These are phyloP conservation scores for Boletus eberwhitei DNA, from an alignment of 768 basidiomycete genomes.

Conservation along the genomic window DNA sequence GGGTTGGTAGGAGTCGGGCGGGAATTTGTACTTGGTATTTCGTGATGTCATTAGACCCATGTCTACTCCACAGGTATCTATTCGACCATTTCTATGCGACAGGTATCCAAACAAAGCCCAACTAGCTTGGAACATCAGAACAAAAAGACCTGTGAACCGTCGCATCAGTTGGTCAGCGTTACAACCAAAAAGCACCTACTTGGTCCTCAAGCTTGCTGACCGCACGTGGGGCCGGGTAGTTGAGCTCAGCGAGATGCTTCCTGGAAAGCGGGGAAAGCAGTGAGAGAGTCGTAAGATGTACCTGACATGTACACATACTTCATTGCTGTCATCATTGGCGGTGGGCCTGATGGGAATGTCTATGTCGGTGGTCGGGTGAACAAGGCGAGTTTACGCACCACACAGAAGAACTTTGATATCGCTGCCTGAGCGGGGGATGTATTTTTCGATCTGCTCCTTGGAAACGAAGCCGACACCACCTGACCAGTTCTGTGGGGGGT, in stretches of 20 bases:
- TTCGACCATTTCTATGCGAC: background rate
- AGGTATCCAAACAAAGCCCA: constrained; percentile 1
- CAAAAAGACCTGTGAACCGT: constrained; percentile 36
- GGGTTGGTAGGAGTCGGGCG: background rate
- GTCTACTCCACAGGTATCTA: constrained; percentile 10
- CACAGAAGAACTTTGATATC: constrained; percentile 86
- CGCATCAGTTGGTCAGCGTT: constrained; percentile 11
- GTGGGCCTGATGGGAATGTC: constrained; percentile 46
- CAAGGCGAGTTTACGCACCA: constrained; percentile 47
- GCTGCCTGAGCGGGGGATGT: constrained; percentile 63
- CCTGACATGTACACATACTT: constrained; percentile 46
- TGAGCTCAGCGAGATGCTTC: constrained; percentile 85
- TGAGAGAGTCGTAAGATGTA: background rate
- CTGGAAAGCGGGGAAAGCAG: constrained; percentile 34
- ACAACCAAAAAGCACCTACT: constrained; percentile 37
- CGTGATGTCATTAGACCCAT: constrained; percentile 2
- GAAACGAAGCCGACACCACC: constrained; percentile 92
- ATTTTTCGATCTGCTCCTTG: constrained; percentile 83
- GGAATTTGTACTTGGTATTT: background rate
- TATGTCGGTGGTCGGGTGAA: constrained; percentile 1
- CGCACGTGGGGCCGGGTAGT: constrained; percentile 82
- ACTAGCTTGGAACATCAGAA: constrained; percentile 28
- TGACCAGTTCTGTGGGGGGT: constrained; percentile 82
- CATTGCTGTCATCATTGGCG: constrained; percentile 78
- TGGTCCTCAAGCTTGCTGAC: constrained; percentile 93